These are phyloP conservation scores for Aspergillus saccharolyticus DNA, from an alignment of 495 filamentous ascomycete species.

Conservation along the genomic window DNA sequence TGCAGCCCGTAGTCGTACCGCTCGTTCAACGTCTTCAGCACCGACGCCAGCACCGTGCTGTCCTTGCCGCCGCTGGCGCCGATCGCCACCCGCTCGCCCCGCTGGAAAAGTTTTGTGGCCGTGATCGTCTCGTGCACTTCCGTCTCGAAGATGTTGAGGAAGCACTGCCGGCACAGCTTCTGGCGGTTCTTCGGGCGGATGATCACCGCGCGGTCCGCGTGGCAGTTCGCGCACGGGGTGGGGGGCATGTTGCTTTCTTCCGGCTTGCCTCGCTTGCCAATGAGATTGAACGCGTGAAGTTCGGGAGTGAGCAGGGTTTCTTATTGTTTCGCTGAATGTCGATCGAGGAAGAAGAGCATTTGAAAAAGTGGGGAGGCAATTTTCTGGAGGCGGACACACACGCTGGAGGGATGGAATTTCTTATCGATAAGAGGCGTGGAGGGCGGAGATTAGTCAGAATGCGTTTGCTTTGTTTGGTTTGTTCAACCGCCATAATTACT, in stretches of 20 bases:
- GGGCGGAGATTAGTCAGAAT: too few relatives aligned
- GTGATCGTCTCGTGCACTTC: conserved; percentile 93
- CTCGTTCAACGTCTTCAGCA: conserved; percentile 91
- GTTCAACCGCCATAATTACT: too few relatives aligned
- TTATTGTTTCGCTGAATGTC: too few relatives aligned
- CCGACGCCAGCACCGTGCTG: conserved; percentile 90
- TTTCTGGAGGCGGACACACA: too few relatives aligned
- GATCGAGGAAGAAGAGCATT: too few relatives aligned
- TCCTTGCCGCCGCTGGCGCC: conserved; percentile 97
- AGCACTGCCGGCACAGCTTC: conserved; percentile 86
- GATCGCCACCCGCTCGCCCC: conserved; percentile 85
- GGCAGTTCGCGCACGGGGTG: conserved; percentile 67
- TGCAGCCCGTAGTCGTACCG: conserved; percentile 82
- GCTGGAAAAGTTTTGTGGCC: conserved; percentile 68
- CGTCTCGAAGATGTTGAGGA: conserved; percentile 79
- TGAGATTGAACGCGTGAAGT: too few relatives aligned
- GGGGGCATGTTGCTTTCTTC: conserved; percentile 45
- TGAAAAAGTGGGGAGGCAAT: too few relatives aligned
- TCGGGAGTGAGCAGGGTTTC: too few relatives aligned
- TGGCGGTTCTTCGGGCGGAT: conserved; percentile 89
- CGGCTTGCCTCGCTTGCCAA: too few relatives aligned
- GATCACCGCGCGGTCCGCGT: conserved; percentile 72
- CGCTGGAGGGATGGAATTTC: too few relatives aligned
- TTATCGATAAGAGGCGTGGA: too few relatives aligned
- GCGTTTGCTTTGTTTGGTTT: too few relatives aligned